Evolutionary conservation across 192 early-diverging fungal species (phyloP).

Genomic region (Backusella circina): DNA sequence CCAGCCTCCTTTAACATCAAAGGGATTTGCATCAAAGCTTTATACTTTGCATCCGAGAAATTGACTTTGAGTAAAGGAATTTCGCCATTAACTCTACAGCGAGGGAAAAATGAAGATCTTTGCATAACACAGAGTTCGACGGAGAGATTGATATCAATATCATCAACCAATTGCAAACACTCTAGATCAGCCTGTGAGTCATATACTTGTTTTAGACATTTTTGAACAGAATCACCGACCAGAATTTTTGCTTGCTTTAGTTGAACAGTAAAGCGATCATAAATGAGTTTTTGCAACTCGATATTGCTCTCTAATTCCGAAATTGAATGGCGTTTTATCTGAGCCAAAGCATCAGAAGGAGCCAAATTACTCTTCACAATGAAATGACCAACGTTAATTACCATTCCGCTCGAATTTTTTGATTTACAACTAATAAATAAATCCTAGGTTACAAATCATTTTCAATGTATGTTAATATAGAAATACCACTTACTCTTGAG

Average conservation of each 20-base stretch:
- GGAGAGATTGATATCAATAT: conserved; percentile 63
- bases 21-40: conserved; percentile 68
- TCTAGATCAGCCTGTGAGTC: conserved; percentile 38
- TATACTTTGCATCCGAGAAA: conserved; percentile 82
- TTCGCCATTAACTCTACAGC: conserved; percentile 62
- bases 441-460: background rate
- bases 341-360: conserved; percentile 58
- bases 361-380: conserved; percentile 70
- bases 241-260: conserved; percentile 68
- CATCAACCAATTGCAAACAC: conserved; percentile 76
- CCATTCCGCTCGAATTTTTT: conserved; percentile 51
- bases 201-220: conserved; percentile 9
- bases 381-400: conserved; percentile 81
- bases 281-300: conserved; percentile 65
- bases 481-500: conserved; percentile 36
- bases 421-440: conserved; percentile 32
- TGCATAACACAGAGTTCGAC: conserved; percentile 72
- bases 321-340: conserved; percentile 65
- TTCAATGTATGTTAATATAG: background rate
- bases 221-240: conserved; percentile 47
- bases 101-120: conserved; percentile 56
- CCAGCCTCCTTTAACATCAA: conserved; percentile 57
- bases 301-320: conserved; percentile 52
- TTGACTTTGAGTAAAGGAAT: conserved; percentile 72
- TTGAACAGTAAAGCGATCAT: conserved; percentile 75